Evolutionary conservation across 306 rosid genomes (phyloP).

Genomic region (Cicer cuneatum): DNA sequence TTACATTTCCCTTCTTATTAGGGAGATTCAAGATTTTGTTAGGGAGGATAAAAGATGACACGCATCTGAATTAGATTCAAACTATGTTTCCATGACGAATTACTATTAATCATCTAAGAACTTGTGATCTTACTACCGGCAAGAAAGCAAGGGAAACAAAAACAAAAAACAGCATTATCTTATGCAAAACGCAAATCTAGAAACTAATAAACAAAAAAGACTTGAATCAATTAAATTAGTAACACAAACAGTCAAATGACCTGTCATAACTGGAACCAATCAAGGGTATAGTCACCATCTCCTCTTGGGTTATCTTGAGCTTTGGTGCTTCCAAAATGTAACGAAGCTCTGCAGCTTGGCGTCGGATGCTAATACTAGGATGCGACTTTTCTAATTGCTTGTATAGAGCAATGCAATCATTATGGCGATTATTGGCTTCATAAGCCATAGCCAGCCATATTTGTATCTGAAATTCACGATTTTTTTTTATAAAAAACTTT

Average conservation of each 20-base stretch:
- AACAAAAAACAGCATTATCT: not conserved
- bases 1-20: not conserved
- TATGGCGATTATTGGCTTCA: conserved; percentile 86
- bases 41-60: not conserved
- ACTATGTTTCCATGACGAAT: not conserved
- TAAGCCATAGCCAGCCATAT: conserved; percentile 99
- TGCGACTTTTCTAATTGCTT: conserved; percentile 74
- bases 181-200: not conserved
- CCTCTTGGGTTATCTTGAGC: conserved; percentile 94
- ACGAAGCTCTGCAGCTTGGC: conserved; percentile 97
- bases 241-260: conserved; percentile 31
- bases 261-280: conserved; percentile 53
- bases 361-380: conserved; percentile 76
- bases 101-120: conserved; percentile 16
- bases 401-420: conserved; percentile 88
- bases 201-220: not conserved
- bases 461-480: conserved; percentile 68
- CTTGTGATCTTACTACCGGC: not conserved
- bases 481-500: not conserved
- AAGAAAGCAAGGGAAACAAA: conserved; percentile 8
- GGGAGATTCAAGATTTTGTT: not conserved
- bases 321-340: conserved; percentile 95
- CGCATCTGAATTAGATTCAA: not conserved
- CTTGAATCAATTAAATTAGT: conserved; percentile 7
- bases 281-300: conserved; percentile 81